A percentile compares a stretch with the other conserved stretches of the same genome.
Conservation (phyloP, 768 basidiomycete species). For the Asterophora parasitica region DNA sequence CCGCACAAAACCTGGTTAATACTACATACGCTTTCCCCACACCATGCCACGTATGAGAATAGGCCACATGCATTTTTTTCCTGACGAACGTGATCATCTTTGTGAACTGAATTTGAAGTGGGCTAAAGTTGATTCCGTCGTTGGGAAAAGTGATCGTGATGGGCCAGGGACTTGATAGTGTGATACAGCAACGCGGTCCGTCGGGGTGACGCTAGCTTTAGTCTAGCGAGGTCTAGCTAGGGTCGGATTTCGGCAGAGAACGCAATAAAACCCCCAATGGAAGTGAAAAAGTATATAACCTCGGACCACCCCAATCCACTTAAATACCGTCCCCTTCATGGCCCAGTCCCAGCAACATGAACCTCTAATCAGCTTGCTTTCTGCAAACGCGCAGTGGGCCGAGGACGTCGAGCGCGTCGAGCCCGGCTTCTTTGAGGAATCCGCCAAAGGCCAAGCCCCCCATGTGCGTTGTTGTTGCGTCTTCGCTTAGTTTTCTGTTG, state of each 20-base stretch:
- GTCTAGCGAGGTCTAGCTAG: no score
- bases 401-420: conserved; percentile 47
- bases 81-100: not conserved
- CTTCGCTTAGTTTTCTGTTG: conserved; percentile 3
- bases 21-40: conserved; percentile 9
- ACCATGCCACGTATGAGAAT: conserved; percentile 16
- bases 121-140: no score
- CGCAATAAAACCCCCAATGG: not conserved
- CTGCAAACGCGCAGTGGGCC: conserved; percentile 68
- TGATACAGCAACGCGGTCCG: no score
- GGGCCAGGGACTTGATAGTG: no score
- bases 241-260: not conserved
- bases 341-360: conserved; percentile 13
- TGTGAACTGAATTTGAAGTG: no score
- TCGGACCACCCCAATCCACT: no score
- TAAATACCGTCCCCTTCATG: conserved; percentile 6
- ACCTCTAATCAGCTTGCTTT: conserved; percentile 28
- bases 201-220: no score
- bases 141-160: no score
- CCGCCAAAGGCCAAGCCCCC: conserved; percentile 60
- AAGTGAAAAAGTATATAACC: no score
- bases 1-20: conserved; percentile 12
- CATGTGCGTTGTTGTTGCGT: conserved; percentile 38
- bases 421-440: conserved; percentile 59
- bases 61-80: conserved; percentile 15